Conservation (phyloP, 352 stramenopile species). For the Elongisporangium senticosum region DNA sequence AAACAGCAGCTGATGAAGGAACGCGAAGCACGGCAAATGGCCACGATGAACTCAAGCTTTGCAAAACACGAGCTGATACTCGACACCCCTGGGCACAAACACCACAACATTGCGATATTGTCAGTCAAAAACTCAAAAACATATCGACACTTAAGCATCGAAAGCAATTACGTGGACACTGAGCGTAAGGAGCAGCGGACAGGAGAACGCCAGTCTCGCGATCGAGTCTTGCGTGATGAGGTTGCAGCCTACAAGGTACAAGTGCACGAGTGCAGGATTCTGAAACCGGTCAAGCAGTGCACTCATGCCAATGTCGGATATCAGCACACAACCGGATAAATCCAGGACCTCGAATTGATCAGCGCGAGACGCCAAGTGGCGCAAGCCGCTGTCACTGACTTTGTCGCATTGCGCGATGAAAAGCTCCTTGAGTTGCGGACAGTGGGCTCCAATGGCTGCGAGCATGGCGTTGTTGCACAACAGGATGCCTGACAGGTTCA, state of each 20-base stretch:
- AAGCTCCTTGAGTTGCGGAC: conserved; percentile 33
- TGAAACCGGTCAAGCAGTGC: conserved; percentile 56
- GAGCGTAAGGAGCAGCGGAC: conserved; percentile 62
- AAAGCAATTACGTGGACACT: conserved; percentile 31
- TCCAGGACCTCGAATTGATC: conserved; percentile 64
- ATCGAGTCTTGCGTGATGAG: conserved; percentile 63
- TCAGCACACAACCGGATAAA: conserved; percentile 38
- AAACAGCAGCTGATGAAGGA: conserved; percentile 13
- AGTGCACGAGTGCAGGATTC: conserved; percentile 36
- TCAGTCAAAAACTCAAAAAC: not conserved
- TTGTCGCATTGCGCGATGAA: conserved; percentile 56
- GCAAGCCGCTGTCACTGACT: conserved; percentile 51
- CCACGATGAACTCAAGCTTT: conserved; percentile 64
- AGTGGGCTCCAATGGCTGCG: conserved; percentile 29
- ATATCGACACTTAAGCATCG: too few relatives aligned
- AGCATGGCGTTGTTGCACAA: conserved; percentile 66
- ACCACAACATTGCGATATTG: not conserved
- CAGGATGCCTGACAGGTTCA: conserved; percentile 52
- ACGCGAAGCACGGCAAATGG: conserved; percentile 46
- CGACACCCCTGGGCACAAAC: conserved; percentile 37
- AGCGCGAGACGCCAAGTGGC: conserved; percentile 36
- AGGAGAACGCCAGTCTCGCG: conserved; percentile 48
- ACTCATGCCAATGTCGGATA: conserved; percentile 52
- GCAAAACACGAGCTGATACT: conserved; percentile 50
- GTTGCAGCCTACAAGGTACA: conserved; percentile 52